phyloP scores from a whole-genome alignment of 345 rosid species.

The Erucastrum elatum region DNA sequence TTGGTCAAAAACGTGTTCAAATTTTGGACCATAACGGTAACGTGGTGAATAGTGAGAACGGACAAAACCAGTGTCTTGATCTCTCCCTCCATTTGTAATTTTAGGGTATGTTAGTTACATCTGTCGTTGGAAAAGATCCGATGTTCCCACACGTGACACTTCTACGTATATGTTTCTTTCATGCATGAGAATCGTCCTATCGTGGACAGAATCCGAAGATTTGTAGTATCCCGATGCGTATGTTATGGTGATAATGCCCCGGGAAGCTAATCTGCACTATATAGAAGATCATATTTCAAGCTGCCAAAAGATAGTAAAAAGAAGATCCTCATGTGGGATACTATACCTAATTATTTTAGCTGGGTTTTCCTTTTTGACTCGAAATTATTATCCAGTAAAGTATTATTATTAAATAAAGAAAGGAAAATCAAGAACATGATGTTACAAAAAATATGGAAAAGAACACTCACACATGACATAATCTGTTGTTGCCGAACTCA shows the following conservation, averaged over 20 bases:
- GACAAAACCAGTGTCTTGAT: conserved; percentile 60
- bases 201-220: background rate
- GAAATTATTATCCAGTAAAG: background rate
- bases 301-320: background rate
- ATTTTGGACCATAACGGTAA: conserved; percentile 24
- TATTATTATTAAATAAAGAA: background rate
- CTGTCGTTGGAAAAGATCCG: background rate
- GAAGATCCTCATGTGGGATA: conserved; percentile 4
- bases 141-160: background rate
- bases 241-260: background rate
- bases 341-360: background rate
- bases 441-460: background rate
- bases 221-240: background rate
- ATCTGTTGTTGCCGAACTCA: conserved; percentile 19
- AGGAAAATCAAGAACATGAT: background rate
- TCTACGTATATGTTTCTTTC: background rate
- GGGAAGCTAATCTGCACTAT: background rate
- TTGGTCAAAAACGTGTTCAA: conserved; percentile 22
- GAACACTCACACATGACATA: conserved; percentile 24
- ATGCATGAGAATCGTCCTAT: background rate
- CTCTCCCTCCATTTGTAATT: conserved; percentile 78
- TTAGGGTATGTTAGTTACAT: background rate
- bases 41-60: conserved; percentile 22
- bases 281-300: background rate
- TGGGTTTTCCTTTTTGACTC: background rate